These are phyloP conservation scores for Craterostigma plantagineum DNA, from an alignment of 257 asterid genomes.

Conservation along the genomic window DNA sequence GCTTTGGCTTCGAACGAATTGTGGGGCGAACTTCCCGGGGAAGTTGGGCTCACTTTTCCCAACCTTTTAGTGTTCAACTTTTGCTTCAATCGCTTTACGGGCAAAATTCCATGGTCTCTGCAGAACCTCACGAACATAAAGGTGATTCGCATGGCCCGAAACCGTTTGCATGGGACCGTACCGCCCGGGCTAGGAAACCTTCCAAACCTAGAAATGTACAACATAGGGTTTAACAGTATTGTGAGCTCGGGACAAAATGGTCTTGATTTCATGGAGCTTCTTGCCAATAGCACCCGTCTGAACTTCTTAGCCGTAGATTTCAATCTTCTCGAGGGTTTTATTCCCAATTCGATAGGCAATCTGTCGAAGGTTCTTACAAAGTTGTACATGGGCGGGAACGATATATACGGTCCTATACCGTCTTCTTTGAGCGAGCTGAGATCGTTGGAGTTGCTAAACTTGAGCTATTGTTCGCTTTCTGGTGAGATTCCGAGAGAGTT, in stretches of 20 bases:
- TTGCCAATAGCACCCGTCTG: slow-evolving; percentile 29
- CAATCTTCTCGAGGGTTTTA: slow-evolving; percentile 31
- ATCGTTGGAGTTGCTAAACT: slow-evolving; percentile 19
- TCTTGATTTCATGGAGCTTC: slow-evolving; percentile 19
- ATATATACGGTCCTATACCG: slow-evolving; percentile 22
- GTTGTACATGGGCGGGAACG: slow-evolving; percentile 32
- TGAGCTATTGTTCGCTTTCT: slow-evolving; percentile 18
- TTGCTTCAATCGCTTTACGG: slow-evolving; percentile 39
- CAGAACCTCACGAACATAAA: slow-evolving; percentile 41
- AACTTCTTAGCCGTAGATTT: slow-evolving; percentile 25
- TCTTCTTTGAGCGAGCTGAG: slow-evolving; percentile 31
- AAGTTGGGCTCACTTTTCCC: slow-evolving; percentile 29
- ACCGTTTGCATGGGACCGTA: slow-evolving; percentile 32
- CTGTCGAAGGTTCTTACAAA: slow-evolving; percentile 25
- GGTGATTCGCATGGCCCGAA: slow-evolving; percentile 30
- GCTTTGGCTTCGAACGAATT: slow-evolving; percentile 17
- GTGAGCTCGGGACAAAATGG: slow-evolving; percentile 24
- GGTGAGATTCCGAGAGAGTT: slow-evolving; percentile 40
- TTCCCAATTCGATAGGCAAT: slow-evolving; percentile 40
- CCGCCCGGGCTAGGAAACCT: slow-evolving; percentile 57
- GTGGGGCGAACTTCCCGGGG: slow-evolving; percentile 27
- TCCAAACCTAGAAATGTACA: slow-evolving; percentile 24
- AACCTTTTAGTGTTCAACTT: slow-evolving; percentile 25
- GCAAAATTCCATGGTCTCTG: slow-evolving; percentile 38
- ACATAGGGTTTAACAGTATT: slow-evolving; percentile 35